Evolutionary conservation across 768 basidiomycete genomes (phyloP).

Genomic region (Psilocybe sp.): DNA sequence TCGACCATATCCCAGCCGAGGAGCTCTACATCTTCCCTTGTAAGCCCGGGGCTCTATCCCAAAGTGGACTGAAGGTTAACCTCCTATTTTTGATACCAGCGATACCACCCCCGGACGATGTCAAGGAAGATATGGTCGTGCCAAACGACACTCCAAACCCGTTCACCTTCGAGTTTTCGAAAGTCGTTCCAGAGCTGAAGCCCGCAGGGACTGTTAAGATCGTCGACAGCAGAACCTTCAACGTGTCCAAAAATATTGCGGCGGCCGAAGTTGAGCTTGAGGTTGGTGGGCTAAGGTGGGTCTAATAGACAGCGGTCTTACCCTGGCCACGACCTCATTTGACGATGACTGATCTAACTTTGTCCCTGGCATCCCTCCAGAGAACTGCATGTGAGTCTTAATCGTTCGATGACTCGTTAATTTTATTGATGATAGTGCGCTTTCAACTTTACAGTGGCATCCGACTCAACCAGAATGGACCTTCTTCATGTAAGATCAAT

Average conservation of each 20-base stretch:
- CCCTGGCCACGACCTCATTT: too few relatives aligned
- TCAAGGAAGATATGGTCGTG: conserved; percentile 39
- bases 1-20: conserved; percentile 50
- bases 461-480: conserved; percentile 70
- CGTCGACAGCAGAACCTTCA: conserved; percentile 54
- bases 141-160: conserved; percentile 51
- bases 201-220: conserved; percentile 60
- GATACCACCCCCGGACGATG: conserved; percentile 38
- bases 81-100: conserved; percentile 22
- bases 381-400: conserved; percentile 49
- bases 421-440: background rate
- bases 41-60: conserved; percentile 9
- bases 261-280: conserved; percentile 58
- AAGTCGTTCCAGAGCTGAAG: conserved; percentile 37
- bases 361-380: conserved; percentile 19
- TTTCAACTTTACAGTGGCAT: conserved; percentile 56
- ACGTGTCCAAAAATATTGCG: conserved; percentile 48
- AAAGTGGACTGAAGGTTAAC: background rate
- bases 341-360: too few relatives aligned
- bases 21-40: conserved; percentile 55
- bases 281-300: conserved; percentile 58
- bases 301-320: background rate
- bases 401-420: background rate
- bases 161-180: conserved; percentile 53
- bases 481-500: conserved; percentile 44